Base-by-base conservation (phyloP, 2,329 filamentous ascomycete genomes). In the Dryadomyces quercivorus region DNA sequence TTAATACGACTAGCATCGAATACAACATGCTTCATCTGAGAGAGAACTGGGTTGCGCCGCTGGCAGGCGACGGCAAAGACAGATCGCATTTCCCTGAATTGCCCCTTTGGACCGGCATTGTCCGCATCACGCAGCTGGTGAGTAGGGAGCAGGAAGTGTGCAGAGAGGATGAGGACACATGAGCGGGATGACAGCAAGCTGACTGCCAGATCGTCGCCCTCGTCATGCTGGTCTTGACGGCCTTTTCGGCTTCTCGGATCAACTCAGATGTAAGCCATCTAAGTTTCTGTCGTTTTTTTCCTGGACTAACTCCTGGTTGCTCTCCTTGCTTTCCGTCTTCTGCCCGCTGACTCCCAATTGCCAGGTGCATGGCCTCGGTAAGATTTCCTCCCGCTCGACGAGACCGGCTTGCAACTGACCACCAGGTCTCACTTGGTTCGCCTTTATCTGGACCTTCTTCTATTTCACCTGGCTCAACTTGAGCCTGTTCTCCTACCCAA, bases 401-500 rank as follows among this genome's bases (percentile, higher is more conserved):
- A 8, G 7, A 5, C 16, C 6, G 4, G 15, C 20, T 38, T 4
- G 26, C 26, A 31, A 8, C 43, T 47, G 1, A 46, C 53, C n/a
- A 3, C 7, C 34, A 57, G 55, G 55, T 10, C 38, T 59, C 21
- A 56, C 57, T 2, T 59, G 57, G 57, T 61, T 61, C 55, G 52
- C 59, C 26, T 60, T 61, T n/a, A 57, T 57, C 51, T 49, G 55
- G 22, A 61, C 60, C 7, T 10, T 60, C 21, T 44, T 59, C 42
- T 59, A 60, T 42, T 56, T 61, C 52, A 51, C 57, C 44, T 61
- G 54, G 47, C 57, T 61, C 16, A 55, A 44, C 38, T 52, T 60
- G 43, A 54, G 53, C 49, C 21, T 59, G 36, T 31, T 54, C 16
- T 9, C 40, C 8, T 49, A 50, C 2, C 57, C 60, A 2, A n/a